Conservation (phyloP, 352 stramenopile species). For the Halophytophthora batemanensis region DNA sequence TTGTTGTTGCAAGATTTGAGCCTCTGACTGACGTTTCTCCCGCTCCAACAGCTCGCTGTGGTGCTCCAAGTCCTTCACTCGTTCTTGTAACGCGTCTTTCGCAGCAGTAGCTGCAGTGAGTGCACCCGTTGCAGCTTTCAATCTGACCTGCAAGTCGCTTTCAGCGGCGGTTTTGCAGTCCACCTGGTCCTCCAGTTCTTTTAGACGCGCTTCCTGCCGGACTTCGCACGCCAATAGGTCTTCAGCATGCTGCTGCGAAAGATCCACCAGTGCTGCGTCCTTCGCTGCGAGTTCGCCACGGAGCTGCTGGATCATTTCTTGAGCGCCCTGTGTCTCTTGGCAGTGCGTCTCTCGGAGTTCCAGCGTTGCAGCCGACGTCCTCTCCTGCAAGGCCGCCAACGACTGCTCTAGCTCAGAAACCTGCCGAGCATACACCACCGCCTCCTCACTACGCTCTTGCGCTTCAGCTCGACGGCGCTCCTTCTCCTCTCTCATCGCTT, state of each 20-base stretch:
- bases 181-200: slow-evolving; percentile 15
- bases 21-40: slow-evolving; percentile 3
- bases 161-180: slow-evolving; percentile 15
- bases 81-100: too few species aligned
- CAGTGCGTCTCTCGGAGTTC: slow-evolving; percentile 6
- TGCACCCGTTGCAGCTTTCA: slow-evolving; percentile 2
- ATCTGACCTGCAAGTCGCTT: neutral
- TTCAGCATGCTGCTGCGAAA: slow-evolving; percentile 7
- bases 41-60: slow-evolving; percentile 1
- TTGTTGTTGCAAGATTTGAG: slow-evolving; percentile 3
- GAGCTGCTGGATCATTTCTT: slow-evolving; percentile 12
- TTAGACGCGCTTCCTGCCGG: slow-evolving; percentile 11
- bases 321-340: slow-evolving; percentile 10
- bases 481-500: neutral
- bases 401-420: slow-evolving; percentile 13
- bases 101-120: neutral
- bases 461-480: slow-evolving; percentile 6
- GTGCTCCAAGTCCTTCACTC: too few species aligned
- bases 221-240: slow-evolving; percentile 3
- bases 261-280: slow-evolving; percentile 1
- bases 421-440: neutral
- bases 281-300: slow-evolving; percentile 1
- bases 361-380: neutral
- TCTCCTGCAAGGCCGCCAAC: neutral
- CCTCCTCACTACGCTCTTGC: neutral